Evolutionary conservation across 768 basidiomycete species (phyloP), one percentile per base, ranked within the genome.

Genomic region (Dendrothele bispora): DNA sequence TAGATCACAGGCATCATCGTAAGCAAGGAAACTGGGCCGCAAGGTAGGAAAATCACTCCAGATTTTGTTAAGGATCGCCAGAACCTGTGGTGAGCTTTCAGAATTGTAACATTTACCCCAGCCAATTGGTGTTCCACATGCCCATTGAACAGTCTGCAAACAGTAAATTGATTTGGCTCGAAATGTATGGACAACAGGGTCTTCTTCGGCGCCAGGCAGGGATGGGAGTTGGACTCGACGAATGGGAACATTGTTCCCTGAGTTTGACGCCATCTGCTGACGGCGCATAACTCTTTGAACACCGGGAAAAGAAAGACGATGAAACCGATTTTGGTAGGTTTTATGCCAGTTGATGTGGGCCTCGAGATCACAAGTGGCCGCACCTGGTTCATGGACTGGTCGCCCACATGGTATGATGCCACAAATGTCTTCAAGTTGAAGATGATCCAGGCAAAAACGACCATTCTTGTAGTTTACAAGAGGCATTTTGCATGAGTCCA

Each of bases 381-480:
- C n/a, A n/a, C n/a, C n/a, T n/a, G n/a, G n/a, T n/a, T n/a, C n/a
- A n/a, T n/a, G n/a, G n/a, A n/a, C n/a, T n/a, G n/a, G n/a, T n/a
- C n/a, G n/a, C 3, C 52, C 47, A 46, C 64, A 65, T 1, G 51
- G 50, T 30, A 60, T 51, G 6, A 65, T 58, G 10, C 61, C 61
- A 47, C 64, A 64, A 6, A 56, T 45, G 15, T 43, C 14, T 7
- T 41, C 12, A 7, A 61, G 39, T 4, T 54, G 36, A 3, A 50
- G 18, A 47, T 66, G 63, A 8, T 43, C 52, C 5, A 18, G 8
- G 39, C 66, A 67, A 49, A 67, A 67, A 3, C 62, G 55, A 1
- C 63, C 63, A 48, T 62, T 54, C 41, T 60, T 60, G 46, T 61
- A 68, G 42, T 68, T 65, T 1, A 46, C 50, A 8, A 66, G 53